phyloP scores from a whole-genome alignment of 2,329 filamentous ascomycete genomes.

The Cadophora luteo-olivacea region DNA sequence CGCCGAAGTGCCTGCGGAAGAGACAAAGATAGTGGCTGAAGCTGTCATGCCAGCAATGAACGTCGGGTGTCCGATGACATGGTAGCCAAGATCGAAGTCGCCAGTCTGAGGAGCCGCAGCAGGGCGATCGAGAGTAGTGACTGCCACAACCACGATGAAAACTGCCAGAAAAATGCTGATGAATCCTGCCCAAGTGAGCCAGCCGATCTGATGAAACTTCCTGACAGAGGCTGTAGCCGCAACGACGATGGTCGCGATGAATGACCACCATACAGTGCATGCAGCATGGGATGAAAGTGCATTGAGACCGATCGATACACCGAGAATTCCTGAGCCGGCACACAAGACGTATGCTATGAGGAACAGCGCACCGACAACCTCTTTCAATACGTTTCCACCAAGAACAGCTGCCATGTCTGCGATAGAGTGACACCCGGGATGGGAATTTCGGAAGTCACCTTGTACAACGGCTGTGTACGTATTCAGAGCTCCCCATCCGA shows the following conservation, averaged over 20 bases:
- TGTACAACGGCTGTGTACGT: slow-evolving; percentile 54
- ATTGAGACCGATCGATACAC: slow-evolving; percentile 64
- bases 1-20: slow-evolving; percentile 62
- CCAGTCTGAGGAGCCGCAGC: slow-evolving; percentile 66
- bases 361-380: slow-evolving; percentile 62
- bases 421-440: slow-evolving; percentile 58
- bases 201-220: slow-evolving; percentile 66
- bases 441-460: slow-evolving; percentile 57
- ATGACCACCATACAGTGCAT: slow-evolving; percentile 64
- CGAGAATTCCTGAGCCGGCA: slow-evolving; percentile 63
- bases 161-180: slow-evolving; percentile 62
- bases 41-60: slow-evolving; percentile 66
- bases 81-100: slow-evolving; percentile 64
- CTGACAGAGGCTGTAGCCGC: slow-evolving; percentile 58
- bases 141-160: slow-evolving; percentile 59
- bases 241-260: slow-evolving; percentile 58
- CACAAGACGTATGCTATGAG: slow-evolving; percentile 63
- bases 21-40: slow-evolving; percentile 64
- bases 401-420: slow-evolving; percentile 65
- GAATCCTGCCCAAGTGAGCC: slow-evolving; percentile 68
- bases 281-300: slow-evolving; percentile 63
- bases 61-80: slow-evolving; percentile 59
- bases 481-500: slow-evolving; percentile 48
- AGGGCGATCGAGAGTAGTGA: slow-evolving; percentile 62
- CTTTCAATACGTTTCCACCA: slow-evolving; percentile 57